Percentiles rank a stretch among this genome's conserved stretches.
phyloP scores from a whole-genome alignment of 164 flowering plant species.

The Tinospora cordifolia region DNA sequence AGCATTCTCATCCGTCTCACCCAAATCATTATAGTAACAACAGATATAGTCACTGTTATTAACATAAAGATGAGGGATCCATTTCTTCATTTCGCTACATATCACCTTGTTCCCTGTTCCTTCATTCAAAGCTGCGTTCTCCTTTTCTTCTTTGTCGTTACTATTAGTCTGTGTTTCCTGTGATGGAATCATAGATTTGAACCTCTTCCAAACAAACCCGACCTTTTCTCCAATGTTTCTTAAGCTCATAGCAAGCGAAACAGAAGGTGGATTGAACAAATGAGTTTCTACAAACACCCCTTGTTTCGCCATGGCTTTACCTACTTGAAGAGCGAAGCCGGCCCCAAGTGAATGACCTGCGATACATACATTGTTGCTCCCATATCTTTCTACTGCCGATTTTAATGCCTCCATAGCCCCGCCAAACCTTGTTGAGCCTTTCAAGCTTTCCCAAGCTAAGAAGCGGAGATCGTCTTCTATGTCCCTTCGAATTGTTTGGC shows the following conservation, averaged over 20 bases:
- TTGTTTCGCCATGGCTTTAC: conserved; percentile 76
- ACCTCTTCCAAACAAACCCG: conserved; percentile 56
- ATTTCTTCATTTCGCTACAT: conserved; percentile 30
- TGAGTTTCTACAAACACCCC: conserved; percentile 79
- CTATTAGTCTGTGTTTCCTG: conserved; percentile 20
- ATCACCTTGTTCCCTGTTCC: neutral
- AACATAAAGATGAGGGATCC: conserved; percentile 72
- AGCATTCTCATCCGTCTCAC: conserved; percentile 15
- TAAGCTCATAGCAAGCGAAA: conserved; percentile 73
- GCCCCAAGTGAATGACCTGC: conserved; percentile 96
- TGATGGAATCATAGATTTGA: conserved; percentile 63
- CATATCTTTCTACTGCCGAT: conserved; percentile 29
- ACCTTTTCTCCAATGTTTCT: conserved; percentile 73
- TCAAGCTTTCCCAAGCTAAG: conserved; percentile 85
- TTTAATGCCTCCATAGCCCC: conserved; percentile 56
- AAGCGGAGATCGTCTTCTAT: conserved; percentile 90
- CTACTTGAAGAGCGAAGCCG: conserved; percentile 92
- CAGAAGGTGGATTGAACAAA: conserved; percentile 93
- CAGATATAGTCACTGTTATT: conserved; percentile 92
- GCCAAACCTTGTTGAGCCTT: conserved; percentile 72
- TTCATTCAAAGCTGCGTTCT: neutral
- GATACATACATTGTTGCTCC: conserved; percentile 72
- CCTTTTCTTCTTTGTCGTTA: conserved; percentile 17
- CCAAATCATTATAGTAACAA: conserved; percentile 58
- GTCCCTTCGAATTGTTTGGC: conserved; percentile 78